These are phyloP conservation scores for Phytophthora meadii DNA, from an alignment of 352 stramenopile genomes.

Conservation along the genomic window DNA sequence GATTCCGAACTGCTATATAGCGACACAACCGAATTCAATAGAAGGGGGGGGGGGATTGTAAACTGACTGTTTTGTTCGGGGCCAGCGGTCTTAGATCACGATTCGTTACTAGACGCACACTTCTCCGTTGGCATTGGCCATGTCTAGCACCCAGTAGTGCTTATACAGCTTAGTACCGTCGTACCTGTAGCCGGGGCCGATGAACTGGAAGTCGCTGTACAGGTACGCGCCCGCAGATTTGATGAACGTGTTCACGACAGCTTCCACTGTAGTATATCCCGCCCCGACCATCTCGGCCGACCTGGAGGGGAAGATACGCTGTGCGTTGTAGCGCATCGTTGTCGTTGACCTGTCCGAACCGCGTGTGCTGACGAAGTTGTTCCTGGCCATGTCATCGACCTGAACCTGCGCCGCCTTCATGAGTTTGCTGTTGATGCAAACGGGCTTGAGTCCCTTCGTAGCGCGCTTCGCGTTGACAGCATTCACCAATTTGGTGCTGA, in stretches of 20 bases:
- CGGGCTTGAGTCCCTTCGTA: not conserved
- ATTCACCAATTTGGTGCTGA: not conserved
- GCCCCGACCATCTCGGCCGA: constrained; percentile 47
- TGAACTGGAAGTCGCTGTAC: constrained; percentile 35
- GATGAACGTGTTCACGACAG: constrained; percentile 49
- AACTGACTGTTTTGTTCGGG: too few species aligned
- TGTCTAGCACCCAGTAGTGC: constrained; percentile 44
- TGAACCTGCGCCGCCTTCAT: constrained; percentile 31
- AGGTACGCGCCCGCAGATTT: constrained; percentile 42
- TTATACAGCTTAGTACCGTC: constrained; percentile 31
- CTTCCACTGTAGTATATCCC: constrained; percentile 36
- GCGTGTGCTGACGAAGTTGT: constrained; percentile 25
- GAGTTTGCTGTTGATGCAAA: constrained; percentile 40
- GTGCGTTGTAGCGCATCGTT: constrained; percentile 25
- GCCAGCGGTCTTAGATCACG: not conserved
- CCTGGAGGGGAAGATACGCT: constrained; percentile 21
- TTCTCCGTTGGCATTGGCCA: constrained; percentile 28
- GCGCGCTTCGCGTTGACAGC: not conserved
- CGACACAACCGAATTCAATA: too few species aligned
- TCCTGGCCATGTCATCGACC: constrained; percentile 32
- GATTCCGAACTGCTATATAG: too few species aligned
- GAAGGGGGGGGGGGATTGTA: too few species aligned
- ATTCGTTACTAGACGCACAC: constrained; percentile 9
- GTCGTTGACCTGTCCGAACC: constrained; percentile 41
- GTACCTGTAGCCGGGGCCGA: constrained; percentile 36